A percentile compares a stretch with the other conserved stretches of the same genome.
Evolutionary conservation across 2,329 filamentous ascomycete genomes (phyloP).

Genomic region (Mycosphaerella arachidis): DNA sequence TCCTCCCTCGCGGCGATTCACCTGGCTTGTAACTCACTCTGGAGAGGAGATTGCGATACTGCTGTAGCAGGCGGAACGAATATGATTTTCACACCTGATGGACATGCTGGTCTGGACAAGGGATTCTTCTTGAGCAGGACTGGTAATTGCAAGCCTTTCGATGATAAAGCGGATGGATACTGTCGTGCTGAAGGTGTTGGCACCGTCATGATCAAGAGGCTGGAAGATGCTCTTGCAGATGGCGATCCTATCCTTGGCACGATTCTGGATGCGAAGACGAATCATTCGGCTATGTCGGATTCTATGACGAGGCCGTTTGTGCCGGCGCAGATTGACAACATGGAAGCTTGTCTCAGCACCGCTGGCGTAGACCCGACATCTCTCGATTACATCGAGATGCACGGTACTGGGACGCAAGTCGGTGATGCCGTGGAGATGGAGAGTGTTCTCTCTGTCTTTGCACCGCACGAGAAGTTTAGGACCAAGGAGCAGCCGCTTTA

Average conservation of each 20-base stretch:
- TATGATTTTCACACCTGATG: slow-evolving; percentile 12
- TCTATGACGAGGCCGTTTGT: slow-evolving; percentile 12
- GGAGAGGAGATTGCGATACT: slow-evolving; percentile 8
- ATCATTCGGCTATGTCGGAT: slow-evolving; percentile 21
- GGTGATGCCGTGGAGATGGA: slow-evolving; percentile 16
- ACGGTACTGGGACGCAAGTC: slow-evolving; percentile 17
- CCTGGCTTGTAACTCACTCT: slow-evolving; percentile 4
- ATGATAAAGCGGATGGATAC: slow-evolving; percentile 33
- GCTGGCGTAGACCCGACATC: slow-evolving; percentile 3
- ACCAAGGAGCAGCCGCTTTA: slow-evolving; percentile 13
- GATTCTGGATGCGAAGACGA: slow-evolving; percentile 35
- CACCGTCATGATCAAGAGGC: slow-evolving; percentile 36
- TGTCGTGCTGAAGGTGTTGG: slow-evolving; percentile 30
- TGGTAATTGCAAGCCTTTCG: slow-evolving; percentile 30
- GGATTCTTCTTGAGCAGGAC: slow-evolving; percentile 17
- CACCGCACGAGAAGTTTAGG: background rate
- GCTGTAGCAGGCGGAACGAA: slow-evolving; percentile 13
- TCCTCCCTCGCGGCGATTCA: slow-evolving; percentile 6
- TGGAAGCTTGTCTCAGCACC: slow-evolving; percentile 6
- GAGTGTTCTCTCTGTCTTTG: slow-evolving; percentile 3
- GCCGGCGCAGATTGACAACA: slow-evolving; percentile 14
- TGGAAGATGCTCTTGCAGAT: slow-evolving; percentile 34
- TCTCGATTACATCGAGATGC: slow-evolving; percentile 10
- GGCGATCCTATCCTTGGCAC: slow-evolving; percentile 34
- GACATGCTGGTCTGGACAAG: slow-evolving; percentile 12